Percentiles rank a stretch among this genome's conserved stretches.
Conservation (phyloP, 352 stramenopile genomes). For the Aphanomyces stellatus region DNA sequence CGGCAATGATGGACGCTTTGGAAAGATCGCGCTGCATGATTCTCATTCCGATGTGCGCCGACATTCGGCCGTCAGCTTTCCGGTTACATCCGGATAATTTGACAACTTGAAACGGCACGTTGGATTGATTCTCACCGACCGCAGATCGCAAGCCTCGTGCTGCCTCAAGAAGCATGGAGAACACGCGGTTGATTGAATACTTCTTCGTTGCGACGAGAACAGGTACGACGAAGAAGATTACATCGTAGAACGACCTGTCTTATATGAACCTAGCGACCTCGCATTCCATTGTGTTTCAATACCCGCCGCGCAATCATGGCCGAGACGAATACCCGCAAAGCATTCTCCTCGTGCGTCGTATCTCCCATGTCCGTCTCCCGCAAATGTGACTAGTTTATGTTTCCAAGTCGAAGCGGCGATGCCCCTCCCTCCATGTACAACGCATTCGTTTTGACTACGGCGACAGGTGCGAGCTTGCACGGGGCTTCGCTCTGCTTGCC, state of each 20-base stretch:
- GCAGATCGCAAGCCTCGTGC: no score
- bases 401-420: conserved; percentile 32
- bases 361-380: neutral
- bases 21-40: no score
- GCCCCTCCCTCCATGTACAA: conserved; percentile 38
- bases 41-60: no score
- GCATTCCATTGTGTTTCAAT: conserved; percentile 31
- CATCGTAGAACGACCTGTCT: neutral
- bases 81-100: neutral
- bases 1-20: no score
- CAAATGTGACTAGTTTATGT: conserved; percentile 34
- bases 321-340: conserved; percentile 38
- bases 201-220: conserved; percentile 36
- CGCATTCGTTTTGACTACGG: conserved; percentile 40
- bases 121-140: no score
- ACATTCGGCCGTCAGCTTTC: no score
- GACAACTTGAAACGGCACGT: neutral
- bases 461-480: conserved; percentile 35
- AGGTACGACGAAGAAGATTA: conserved; percentile 12
- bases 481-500: conserved; percentile 43
- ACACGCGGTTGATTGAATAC: conserved; percentile 31
- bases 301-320: conserved; percentile 26
- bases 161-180: no score
- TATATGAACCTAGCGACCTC: conserved; percentile 19
- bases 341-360: conserved; percentile 32